Evolutionary conservation across 352 stramenopile species (phyloP).

Genomic region (Plasmopara viticola): DNA sequence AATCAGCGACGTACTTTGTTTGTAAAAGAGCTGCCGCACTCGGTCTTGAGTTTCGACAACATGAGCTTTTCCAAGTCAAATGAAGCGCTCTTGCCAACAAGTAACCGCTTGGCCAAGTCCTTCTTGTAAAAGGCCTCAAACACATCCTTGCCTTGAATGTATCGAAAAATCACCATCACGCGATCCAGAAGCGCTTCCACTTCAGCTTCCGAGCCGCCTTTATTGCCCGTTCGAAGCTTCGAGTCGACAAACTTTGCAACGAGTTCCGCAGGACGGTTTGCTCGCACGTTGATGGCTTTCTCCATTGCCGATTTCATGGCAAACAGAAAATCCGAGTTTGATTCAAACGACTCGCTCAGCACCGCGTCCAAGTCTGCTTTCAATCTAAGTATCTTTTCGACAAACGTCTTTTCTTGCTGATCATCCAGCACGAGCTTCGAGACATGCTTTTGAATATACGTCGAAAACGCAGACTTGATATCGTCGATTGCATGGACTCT

Average conservation of each 20-base stretch:
- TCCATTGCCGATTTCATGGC: constrained; percentile 87
- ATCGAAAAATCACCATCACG: constrained; percentile 94
- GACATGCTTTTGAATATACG: constrained; percentile 75
- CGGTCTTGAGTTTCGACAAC: constrained; percentile 96
- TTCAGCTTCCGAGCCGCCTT: constrained; percentile 79
- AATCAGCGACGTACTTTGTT: constrained; percentile 75
- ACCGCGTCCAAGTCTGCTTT: constrained; percentile 80
- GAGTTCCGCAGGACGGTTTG: constrained; percentile 82
- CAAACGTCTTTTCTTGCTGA: constrained; percentile 83
- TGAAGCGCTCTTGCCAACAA: constrained; percentile 86
- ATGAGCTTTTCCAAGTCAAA: constrained; percentile 96
- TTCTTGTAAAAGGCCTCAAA: constrained; percentile 99
- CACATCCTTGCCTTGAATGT: constrained; percentile 96
- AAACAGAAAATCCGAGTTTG: constrained; percentile 71
- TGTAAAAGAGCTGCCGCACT: constrained; percentile 97
- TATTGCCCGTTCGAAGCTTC: constrained; percentile 84
- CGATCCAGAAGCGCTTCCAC: constrained; percentile 85
- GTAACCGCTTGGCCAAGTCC: constrained; percentile 94
- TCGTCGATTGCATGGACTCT: constrained; percentile 68
- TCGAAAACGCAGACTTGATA: constrained; percentile 57
- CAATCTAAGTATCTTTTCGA: constrained; percentile 86
- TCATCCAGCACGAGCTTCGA: constrained; percentile 69
- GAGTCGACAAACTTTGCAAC: constrained; percentile 90
- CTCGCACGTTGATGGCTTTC: constrained; percentile 82
- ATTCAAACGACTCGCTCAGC: constrained; percentile 63